Conservation (phyloP, 768 basidiomycete species). For the Kwoniella mangroviensis region DNA sequence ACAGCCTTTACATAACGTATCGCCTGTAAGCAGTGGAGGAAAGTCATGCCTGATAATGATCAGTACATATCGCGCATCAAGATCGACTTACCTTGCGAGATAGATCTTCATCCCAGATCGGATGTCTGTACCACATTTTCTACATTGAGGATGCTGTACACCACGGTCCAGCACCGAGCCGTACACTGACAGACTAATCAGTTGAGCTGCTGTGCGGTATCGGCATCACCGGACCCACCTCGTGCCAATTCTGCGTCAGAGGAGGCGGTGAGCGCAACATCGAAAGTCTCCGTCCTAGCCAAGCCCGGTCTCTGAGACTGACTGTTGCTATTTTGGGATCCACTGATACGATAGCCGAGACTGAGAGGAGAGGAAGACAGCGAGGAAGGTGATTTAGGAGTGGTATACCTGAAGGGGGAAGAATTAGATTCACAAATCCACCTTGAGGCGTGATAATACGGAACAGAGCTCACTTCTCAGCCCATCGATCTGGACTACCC, state of each 20-base stretch:
- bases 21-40: not conserved
- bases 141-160: slow-evolving; percentile 24
- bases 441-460: not conserved
- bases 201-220: not conserved
- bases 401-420: slow-evolving; percentile 14
- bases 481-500: slow-evolving; percentile 31
- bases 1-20: slow-evolving; percentile 25
- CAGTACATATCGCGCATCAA: not conserved
- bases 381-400: slow-evolving; percentile 2
- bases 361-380: not conserved
- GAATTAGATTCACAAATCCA: not conserved
- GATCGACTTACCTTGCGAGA: slow-evolving; percentile 20
- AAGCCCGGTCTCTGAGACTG: not conserved
- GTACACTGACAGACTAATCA: slow-evolving; percentile 18
- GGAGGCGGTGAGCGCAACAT: slow-evolving; percentile 6
- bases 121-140: slow-evolving; percentile 15
- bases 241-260: slow-evolving; percentile 22
- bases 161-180: slow-evolving; percentile 20
- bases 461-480: slow-evolving; percentile 15
- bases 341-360: not conserved
- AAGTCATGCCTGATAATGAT: slow-evolving; percentile 3
- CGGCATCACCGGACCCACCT: slow-evolving; percentile 9
- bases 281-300: slow-evolving; percentile 16
- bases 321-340: not conserved
- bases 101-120: slow-evolving; percentile 27